Evolutionary conservation across 495 filamentous ascomycete species (phyloP), one percentile per base, ranked within the genome.

Genomic region (Pseudoneurospora amorphoporcata): DNA sequence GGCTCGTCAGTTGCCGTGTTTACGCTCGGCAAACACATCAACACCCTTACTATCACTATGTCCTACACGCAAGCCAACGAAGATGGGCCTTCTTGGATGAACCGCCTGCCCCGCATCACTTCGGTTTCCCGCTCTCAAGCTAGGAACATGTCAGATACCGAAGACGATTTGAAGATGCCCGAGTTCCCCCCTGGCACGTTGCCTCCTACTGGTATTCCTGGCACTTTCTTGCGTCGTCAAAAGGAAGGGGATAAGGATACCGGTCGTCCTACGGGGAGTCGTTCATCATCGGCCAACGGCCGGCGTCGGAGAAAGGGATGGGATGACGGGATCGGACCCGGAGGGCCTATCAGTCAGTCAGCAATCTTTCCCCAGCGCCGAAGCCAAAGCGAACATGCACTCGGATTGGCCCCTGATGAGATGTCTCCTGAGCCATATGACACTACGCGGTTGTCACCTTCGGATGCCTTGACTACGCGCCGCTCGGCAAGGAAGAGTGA

Each of bases 1-100:
- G 96, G 96, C 8, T 98, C 95, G 38, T 99, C 96, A 0, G 93
- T 99, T 79, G 96, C 96, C 9, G 96, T 99, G 14, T 99, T 99
- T 78, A 98, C 96, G 0, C 88, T 99, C 8, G 96, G 96, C 68
- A 99, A 98, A 80, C 95, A 91, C 68, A 98, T 99, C 86, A 98
- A 99, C 82, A 98, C 96, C 3, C 85, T 99, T 73, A 93, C 92
- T 12, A 87, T 99, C 69, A 97, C 95, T 14, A 91, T 98, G 86
- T 98, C 96, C 0, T 98, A 97, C 83, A 98, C 96, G 0, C 85
- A 88, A 75, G 94, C 91, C 71, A 91, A 90, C 70, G 95, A 97
- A 76, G 94, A 98, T 7, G 93, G 93, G 7, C 93, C 93, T 2
- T 89, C 87, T 23, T 99, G 96, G 96, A 94, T 98, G 90, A 93